These are phyloP conservation scores for Kodamaea laetipori DNA, from an alignment of 805 yeast genomes.

Conservation along the genomic window DNA sequence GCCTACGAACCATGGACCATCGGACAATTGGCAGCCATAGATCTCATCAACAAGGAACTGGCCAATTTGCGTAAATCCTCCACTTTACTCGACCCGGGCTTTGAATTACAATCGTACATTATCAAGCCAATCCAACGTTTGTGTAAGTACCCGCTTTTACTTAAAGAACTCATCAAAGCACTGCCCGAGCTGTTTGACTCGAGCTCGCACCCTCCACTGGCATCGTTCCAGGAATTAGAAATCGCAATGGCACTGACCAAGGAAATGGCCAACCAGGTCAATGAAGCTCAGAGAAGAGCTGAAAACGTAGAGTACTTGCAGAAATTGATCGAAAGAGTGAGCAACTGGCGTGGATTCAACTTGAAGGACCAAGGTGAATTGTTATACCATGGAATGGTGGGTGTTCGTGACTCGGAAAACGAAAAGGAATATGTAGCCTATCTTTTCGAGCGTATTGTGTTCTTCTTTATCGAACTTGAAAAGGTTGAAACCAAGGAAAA, in stretches of 20 bases:
- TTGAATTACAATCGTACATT: constrained; percentile 85
- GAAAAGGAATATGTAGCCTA: constrained; percentile 91
- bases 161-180: constrained; percentile 71
- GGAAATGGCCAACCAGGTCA: constrained; percentile 82
- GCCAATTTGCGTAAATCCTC: constrained; percentile 56
- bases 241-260: constrained; percentile 73
- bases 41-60: constrained; percentile 67
- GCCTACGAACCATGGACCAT: constrained; percentile 94
- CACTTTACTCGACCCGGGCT: constrained; percentile 72
- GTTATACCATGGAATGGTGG: constrained; percentile 69
- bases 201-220: constrained; percentile 17
- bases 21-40: constrained; percentile 85
- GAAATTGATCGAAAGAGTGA: constrained; percentile 70
- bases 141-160: constrained; percentile 88
- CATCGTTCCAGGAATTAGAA: constrained; percentile 62
- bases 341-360: constrained; percentile 91
- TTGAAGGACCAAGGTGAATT: constrained; percentile 82
- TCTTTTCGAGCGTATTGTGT: constrained; percentile 69
- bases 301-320: constrained; percentile 77
- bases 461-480: constrained; percentile 43
- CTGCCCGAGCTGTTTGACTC: constrained; percentile 45
- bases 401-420: constrained; percentile 64
- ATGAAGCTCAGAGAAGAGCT: constrained; percentile 90
- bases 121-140: constrained; percentile 94
- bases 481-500: constrained; percentile 25